Evolutionary conservation across 208 protist species (phyloP).

Genomic region (Trypanosoma melophagium): DNA sequence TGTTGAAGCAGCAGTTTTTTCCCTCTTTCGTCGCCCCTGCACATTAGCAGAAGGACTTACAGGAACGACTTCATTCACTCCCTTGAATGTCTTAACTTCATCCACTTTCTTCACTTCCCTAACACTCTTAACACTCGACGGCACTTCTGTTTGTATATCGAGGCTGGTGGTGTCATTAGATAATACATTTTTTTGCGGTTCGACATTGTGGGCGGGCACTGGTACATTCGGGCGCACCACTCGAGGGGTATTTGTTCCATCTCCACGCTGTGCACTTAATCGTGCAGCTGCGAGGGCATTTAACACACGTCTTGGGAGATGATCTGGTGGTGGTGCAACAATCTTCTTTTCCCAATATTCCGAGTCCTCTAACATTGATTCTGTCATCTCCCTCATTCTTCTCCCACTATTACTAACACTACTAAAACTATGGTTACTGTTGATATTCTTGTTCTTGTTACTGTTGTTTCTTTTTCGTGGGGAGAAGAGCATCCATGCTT

Average conservation of each 20-base stretch:
- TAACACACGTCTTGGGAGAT: slow-evolving; percentile 12
- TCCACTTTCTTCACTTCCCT: no score
- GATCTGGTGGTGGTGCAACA: slow-evolving; percentile 10
- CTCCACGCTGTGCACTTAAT: neutral
- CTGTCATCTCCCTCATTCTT: neutral
- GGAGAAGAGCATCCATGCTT: slow-evolving; percentile 57
- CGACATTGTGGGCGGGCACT: no score
- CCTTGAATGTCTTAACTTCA: no score
- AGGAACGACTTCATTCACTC: no score
- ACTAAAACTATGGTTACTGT: neutral
- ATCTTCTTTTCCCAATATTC: slow-evolving; percentile 7
- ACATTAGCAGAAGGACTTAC: no score
- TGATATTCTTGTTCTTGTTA: neutral
- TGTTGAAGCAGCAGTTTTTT: no score
- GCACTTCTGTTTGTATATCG: no score
- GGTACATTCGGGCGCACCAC: neutral
- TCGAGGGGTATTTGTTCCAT: neutral
- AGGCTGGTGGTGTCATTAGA: no score
- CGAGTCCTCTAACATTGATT: neutral
- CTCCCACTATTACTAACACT: no score
- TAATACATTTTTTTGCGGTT: no score
- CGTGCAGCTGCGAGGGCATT: neutral
- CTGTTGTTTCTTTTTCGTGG: slow-evolving; percentile 29
- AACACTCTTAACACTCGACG: no score
- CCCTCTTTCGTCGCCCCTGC: no score